These are phyloP conservation scores for Talaromyces islandicus DNA, from an alignment of 2,329 filamentous ascomycete genomes.

Conservation along the genomic window DNA sequence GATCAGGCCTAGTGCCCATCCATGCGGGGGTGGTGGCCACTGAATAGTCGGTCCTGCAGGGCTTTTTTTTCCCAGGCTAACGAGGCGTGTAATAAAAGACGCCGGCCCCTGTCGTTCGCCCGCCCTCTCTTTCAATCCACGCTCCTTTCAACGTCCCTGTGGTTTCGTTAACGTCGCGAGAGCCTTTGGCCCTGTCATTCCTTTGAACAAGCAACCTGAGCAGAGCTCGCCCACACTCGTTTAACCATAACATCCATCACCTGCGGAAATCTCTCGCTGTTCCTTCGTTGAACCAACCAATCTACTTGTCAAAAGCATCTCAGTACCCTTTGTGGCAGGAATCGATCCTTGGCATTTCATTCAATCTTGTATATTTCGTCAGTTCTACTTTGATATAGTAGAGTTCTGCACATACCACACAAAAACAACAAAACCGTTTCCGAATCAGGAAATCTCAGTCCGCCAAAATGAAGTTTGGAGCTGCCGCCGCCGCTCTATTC, in stretches of 20 bases:
- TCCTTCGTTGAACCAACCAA: neutral
- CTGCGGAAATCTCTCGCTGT: neutral
- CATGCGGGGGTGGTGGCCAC: neutral
- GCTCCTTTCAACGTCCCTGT: constrained; percentile 1
- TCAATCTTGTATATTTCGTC: neutral
- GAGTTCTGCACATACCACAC: neutral
- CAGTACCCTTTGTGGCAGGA: neutral
- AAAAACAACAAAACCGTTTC: neutral
- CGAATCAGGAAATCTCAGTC: neutral
- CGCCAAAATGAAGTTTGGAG: constrained; percentile 31
- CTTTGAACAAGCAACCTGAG: constrained; percentile 4
- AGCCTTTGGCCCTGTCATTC: constrained; percentile 8
- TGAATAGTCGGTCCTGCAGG: neutral
- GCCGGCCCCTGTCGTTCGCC: constrained; percentile 2
- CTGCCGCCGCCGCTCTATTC: constrained; percentile 27
- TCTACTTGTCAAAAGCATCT: neutral
- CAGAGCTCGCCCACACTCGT: constrained; percentile 8
- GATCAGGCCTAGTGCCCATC: neutral
- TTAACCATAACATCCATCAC: neutral
- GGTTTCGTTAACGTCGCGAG: neutral
- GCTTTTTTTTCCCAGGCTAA: neutral
- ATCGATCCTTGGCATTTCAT: neutral
- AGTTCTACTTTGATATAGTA: neutral
- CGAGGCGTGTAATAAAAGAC: constrained; percentile 4
- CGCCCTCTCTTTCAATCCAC: neutral